Evolutionary conservation across 768 basidiomycete genomes (phyloP), one percentile per base, ranked within the genome.

Genomic region (Mycena vitilis): DNA sequence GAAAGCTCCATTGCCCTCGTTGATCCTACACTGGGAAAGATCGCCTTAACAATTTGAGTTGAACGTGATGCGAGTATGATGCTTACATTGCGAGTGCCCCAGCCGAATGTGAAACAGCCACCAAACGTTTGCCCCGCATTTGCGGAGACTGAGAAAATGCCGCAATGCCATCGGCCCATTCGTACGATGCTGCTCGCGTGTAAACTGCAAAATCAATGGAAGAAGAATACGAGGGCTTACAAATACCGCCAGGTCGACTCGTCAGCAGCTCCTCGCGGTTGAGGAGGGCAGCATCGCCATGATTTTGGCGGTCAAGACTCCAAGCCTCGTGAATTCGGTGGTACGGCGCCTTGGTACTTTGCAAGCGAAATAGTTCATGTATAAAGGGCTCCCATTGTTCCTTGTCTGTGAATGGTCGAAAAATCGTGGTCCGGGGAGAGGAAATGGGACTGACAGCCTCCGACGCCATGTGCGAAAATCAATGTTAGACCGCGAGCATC

Each of bases 91-190:
- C 69, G 34, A 73, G 65, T n/a, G 73, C 60, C 42, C 75, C 76
- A 3, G 74, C 75, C n/a, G 76, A 77, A 60, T 77, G 76, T 13
- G 76, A 74, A 16, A 76, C 36, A 9, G 61, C 67, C 30, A 77
- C 70, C 4, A 76, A 60, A 22, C 71, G 69, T 47, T 74, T 74
- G 9, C 66, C 72, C 52, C 48, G 65, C 56, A 73, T 48, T 48
- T 65, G 68, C 8, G 68, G 37, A 22, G 73, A 73, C 25, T 49
- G 61, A 1, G 71, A 58, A 44, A 77, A 77, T 30, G 69, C 76
- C 20, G 65, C 63, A 45, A 77, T 73, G 13, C 71, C 74, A 4
- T 60, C 49, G 9, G 74, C 73, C 73, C 75, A 77, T 60, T 75
- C 76, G 45, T 72, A 65, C 36, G 68, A 65, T 11, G 75, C 75